Evolutionary conservation across 169 alveolate genomes (phyloP).

Genomic region (Plasmodium gallinaceum): DNA sequence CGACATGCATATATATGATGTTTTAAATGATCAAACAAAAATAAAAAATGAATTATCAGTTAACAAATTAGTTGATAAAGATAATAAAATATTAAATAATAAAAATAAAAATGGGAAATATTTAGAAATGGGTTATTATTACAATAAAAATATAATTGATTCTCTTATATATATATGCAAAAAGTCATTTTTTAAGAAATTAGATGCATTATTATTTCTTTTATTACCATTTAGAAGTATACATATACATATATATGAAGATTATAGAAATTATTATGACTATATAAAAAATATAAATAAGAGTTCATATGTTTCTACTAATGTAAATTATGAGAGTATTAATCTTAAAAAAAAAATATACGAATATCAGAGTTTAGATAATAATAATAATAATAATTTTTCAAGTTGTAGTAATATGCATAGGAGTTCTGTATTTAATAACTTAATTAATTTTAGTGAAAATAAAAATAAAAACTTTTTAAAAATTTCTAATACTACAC

Average conservation of each 20-base stretch:
- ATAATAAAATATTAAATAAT: neutral
- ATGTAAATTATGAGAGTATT: neutral
- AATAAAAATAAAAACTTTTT: neutral
- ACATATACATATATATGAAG: slow-evolving; percentile 9
- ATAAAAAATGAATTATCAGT: neutral
- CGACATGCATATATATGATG: neutral
- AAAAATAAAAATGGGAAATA: too few species aligned
- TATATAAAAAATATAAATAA: slow-evolving; percentile 38
- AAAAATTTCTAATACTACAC: neutral
- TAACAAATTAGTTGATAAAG: neutral
- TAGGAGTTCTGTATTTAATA: neutral
- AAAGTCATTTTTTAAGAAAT: slow-evolving; percentile 7
- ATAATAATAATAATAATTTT: neutral
- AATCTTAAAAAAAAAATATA: neutral
- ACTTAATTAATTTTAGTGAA: neutral
- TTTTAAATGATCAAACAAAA: neutral
- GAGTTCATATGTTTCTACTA: neutral
- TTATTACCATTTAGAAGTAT: slow-evolving; percentile 60
- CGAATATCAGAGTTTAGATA: neutral
- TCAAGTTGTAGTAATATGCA: neutral
- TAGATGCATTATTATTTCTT: slow-evolving; percentile 43
- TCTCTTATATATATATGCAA: slow-evolving; percentile 43
- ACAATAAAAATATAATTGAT: slow-evolving; percentile 36
- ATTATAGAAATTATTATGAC: slow-evolving; percentile 51
- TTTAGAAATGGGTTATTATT: slow-evolving; percentile 50